Conservation (phyloP, 2,329 filamentous ascomycete genomes). For the Paraphoma sp. region DNA sequence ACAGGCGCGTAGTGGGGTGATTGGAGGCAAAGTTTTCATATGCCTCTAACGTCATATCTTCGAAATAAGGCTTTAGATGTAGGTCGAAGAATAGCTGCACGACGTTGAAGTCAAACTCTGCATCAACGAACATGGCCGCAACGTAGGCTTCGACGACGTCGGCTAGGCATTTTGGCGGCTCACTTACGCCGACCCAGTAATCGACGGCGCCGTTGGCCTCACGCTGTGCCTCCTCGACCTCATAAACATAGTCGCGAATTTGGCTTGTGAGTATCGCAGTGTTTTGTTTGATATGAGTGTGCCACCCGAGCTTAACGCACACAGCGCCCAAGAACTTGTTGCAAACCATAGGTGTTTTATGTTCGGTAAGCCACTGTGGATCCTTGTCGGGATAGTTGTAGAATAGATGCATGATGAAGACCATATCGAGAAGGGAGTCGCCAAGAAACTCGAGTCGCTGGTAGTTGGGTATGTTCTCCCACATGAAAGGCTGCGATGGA, state of each 20-base stretch:
- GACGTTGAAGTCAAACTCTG: constrained; percentile 74
- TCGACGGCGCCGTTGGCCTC: constrained; percentile 61
- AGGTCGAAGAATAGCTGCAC: constrained; percentile 79
- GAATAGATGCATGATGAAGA: constrained; percentile 82
- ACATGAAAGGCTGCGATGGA: constrained; percentile 77
- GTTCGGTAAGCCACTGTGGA: constrained; percentile 96
- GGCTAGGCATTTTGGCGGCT: constrained; percentile 77
- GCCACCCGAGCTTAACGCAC: constrained; percentile 77
- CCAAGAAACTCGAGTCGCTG: constrained; percentile 92
- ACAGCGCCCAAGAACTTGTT: constrained; percentile 91
- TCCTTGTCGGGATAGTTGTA: constrained; percentile 77
- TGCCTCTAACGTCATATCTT: constrained; percentile 72
- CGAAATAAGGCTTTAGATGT: constrained; percentile 79
- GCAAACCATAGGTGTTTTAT: constrained; percentile 99
- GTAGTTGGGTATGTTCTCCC: constrained; percentile 83
- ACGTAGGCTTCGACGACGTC: constrained; percentile 90
- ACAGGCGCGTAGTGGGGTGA: constrained; percentile 78
- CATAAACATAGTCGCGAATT: constrained; percentile 62
- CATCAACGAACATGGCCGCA: constrained; percentile 91
- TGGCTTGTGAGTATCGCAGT: constrained; percentile 58
- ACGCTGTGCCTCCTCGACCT: constrained; percentile 62
- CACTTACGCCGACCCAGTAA: constrained; percentile 68
- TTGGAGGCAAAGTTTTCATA: constrained; percentile 89
- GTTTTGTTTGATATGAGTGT: constrained; percentile 70
- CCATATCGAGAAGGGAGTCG: constrained; percentile 87